A percentile compares a stretch with the other conserved stretches of the same genome.
phyloP scores from a whole-genome alignment of 192 early-diverging fungal genomes.

The Coemansia sp. region DNA sequence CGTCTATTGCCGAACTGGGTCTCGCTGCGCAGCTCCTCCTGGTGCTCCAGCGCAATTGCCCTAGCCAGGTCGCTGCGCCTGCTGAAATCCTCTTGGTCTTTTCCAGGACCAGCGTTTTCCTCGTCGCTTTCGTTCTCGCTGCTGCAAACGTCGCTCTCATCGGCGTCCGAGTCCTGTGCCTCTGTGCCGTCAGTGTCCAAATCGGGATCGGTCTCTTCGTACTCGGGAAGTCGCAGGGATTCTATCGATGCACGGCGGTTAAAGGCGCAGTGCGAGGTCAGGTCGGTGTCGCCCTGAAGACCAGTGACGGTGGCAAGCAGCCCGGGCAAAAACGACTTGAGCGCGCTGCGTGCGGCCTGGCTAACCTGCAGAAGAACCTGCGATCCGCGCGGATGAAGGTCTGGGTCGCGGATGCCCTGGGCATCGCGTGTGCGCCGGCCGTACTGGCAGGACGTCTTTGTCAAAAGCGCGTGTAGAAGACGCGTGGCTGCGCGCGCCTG shows the following conservation, averaged over 20 bases:
- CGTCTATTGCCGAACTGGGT: background rate
- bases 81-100: background rate
- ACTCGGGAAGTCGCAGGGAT: conserved; percentile 46
- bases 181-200: conserved; percentile 37
- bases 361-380: conserved; percentile 48
- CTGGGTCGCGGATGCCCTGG: conserved; percentile 42
- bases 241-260: conserved; percentile 40
- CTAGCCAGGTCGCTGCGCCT: background rate
- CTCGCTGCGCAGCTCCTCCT: background rate
- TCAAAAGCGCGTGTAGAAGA: conserved; percentile 36
- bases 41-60: background rate
- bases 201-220: conserved; percentile 41
- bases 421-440: conserved; percentile 47
- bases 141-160: conserved; percentile 8
- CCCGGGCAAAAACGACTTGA: conserved; percentile 50
- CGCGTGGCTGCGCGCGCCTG: conserved; percentile 41
- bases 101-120: background rate
- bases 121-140: conserved; percentile 6
- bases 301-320: conserved; percentile 47
- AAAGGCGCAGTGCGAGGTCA: conserved; percentile 47
- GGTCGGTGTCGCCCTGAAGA: conserved; percentile 42
- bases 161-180: conserved; percentile 19
- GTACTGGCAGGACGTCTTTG: conserved; percentile 50
- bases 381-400: conserved; percentile 44
- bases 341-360: conserved; percentile 35